Conservation (phyloP, 1,284 basidiomycete species). For the Sporisorium iseilematis-ciliati region DNA sequence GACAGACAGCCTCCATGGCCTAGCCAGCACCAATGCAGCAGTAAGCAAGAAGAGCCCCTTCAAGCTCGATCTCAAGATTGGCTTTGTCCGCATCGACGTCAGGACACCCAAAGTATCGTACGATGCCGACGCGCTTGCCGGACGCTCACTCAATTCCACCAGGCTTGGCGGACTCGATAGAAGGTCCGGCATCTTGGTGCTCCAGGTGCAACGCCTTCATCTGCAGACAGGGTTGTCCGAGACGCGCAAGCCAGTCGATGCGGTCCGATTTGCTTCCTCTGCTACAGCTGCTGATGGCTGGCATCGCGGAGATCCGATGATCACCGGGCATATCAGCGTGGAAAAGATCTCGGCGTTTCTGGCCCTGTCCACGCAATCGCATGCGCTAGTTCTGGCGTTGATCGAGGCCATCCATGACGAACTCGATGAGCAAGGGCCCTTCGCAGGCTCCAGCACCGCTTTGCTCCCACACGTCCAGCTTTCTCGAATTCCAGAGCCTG, state of each 20-base stretch:
- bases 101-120: constrained; percentile 41
- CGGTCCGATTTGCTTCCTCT: constrained; percentile 27
- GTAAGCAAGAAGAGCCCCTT: constrained; percentile 4
- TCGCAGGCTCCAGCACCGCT: background rate
- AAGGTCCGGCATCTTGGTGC: constrained; percentile 47
- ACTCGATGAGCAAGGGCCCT: background rate
- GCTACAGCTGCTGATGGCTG: background rate
- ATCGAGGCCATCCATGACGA: constrained; percentile 26
- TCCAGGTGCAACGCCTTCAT: constrained; percentile 34
- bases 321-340: constrained; percentile 20
- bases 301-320: background rate
- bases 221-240: constrained; percentile 20
- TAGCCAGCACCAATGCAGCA: background rate
- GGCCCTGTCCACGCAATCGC: constrained; percentile 24
- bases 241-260: background rate
- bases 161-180: constrained; percentile 32
- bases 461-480: constrained; percentile 24
- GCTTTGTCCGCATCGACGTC: constrained; percentile 45
- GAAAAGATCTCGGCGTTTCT: constrained; percentile 34
- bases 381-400: constrained; percentile 29
- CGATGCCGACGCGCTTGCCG: constrained; percentile 19
- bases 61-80: constrained; percentile 24
- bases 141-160: constrained; percentile 14
- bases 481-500: constrained; percentile 2
- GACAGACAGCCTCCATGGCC: constrained; percentile 15